Evolutionary conservation across 2,329 filamentous ascomycete species (phyloP), one percentile per base, ranked within the genome.

Genomic region (Dendryphion nanum): DNA sequence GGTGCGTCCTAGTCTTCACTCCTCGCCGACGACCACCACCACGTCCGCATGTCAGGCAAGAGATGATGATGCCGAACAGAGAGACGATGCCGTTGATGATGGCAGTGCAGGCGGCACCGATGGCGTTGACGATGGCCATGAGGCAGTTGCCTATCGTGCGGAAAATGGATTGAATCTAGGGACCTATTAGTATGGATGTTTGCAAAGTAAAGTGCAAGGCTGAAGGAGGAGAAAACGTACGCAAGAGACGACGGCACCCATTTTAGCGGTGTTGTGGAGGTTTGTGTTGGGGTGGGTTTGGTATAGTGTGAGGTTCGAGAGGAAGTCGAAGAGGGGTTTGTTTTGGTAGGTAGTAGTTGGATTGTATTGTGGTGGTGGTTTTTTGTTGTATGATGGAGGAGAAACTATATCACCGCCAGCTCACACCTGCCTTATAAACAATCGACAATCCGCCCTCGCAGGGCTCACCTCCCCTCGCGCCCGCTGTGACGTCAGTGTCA

Each of bases 191-290:
- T 24, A 32, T 18, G 18, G 20, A 33, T 26, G 16, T 33, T 30
- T 16, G 6, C 14, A 8, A 17, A 10, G 18, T 33, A 18, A 16
- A 17, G 14, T n/a, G 19, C 16, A 29, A 26, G n/a, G 18, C 18
- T 3, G 28, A 10, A 26, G 35, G n/a, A 30, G 17, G 23, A 16
- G 35, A 26, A 26, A 2, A 78, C 85, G 59, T 86, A 91, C 86
- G 64, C 86, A 90, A 64, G 86, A 90, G 51, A 89, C 75, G 59
- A 93, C 82, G 68, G 84, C 86, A 72, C 87, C 87, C 87, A 93
- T 91, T 53, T 67, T 82, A 49, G 50, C 47, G 43, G 57, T 38
- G 29, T 35, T 20, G 21, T 20, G 37, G 26, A 29, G n/a, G 35
- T 19, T 31, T 32, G 30, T 23, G 34, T 30, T 29, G 34, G 24